These are phyloP conservation scores for Talaromyces adpressus DNA, from an alignment of 495 filamentous ascomycete species.

Conservation along the genomic window DNA sequence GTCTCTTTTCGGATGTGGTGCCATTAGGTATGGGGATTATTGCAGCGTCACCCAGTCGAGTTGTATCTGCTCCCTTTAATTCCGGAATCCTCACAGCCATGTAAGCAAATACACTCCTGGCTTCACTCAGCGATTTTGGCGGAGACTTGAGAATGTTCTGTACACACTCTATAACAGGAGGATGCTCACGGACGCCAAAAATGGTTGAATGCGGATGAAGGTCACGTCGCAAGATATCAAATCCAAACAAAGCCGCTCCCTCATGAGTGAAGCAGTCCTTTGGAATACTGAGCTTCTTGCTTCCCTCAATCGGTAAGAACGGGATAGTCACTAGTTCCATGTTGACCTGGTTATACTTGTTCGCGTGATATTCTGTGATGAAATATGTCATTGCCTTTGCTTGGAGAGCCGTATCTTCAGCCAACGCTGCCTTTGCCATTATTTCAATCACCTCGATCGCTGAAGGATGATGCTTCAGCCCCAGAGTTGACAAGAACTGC, in stretches of 20 bases:
- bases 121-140: slow-evolving; percentile 55
- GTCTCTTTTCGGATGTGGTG: slow-evolving; percentile 24
- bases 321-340: slow-evolving; percentile 47
- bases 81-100: slow-evolving; percentile 70
- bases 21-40: slow-evolving; percentile 63
- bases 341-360: slow-evolving; percentile 62
- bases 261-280: slow-evolving; percentile 78
- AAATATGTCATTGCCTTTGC: slow-evolving; percentile 74
- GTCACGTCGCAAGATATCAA: slow-evolving; percentile 64
- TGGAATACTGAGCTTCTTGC: slow-evolving; percentile 57
- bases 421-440: slow-evolving; percentile 54
- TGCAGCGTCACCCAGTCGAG: slow-evolving; percentile 49
- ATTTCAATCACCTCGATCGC: slow-evolving; percentile 66
- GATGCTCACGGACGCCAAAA: slow-evolving; percentile 76
- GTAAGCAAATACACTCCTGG: slow-evolving; percentile 70
- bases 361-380: slow-evolving; percentile 65
- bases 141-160: slow-evolving; percentile 61
- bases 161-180: slow-evolving; percentile 67
- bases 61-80: slow-evolving; percentile 52
- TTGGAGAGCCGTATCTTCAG: slow-evolving; percentile 48
- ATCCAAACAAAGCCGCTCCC: slow-evolving; percentile 67
- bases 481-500: slow-evolving; percentile 62
- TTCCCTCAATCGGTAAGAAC: slow-evolving; percentile 67
- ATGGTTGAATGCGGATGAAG: slow-evolving; percentile 70
- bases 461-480: slow-evolving; percentile 60